Conservation (phyloP, 768 basidiomycete genomes). For the Hemileccinum rubropunctum region DNA sequence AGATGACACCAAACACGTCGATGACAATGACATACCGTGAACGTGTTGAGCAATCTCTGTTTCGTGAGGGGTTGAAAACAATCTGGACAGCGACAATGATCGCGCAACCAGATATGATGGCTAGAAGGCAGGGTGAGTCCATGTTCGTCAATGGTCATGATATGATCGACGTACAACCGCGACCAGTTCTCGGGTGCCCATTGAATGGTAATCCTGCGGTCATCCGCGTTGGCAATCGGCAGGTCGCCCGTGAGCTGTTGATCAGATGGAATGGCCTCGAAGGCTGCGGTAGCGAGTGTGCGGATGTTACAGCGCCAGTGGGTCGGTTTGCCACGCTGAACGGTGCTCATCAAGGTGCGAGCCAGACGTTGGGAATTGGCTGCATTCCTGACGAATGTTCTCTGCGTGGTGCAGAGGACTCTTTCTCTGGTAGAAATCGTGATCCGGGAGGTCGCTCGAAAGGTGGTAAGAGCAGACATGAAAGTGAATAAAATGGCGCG, state of each 20-base stretch:
- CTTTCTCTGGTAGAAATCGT: no score
- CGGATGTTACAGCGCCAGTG: no score
- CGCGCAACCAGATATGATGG: slow-evolving; percentile 88
- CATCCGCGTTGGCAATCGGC: slow-evolving; percentile 55
- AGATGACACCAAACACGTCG: not conserved
- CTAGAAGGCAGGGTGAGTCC: slow-evolving; percentile 40
- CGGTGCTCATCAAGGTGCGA: not conserved
- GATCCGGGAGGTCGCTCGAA: no score
- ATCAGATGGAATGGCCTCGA: slow-evolving; percentile 20
- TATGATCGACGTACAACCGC: slow-evolving; percentile 58
- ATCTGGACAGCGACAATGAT: slow-evolving; percentile 85
- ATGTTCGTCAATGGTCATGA: not conserved
- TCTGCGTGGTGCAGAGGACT: no score
- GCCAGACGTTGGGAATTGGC: no score
- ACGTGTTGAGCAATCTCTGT: slow-evolving; percentile 86
- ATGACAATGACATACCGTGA: slow-evolving; percentile 50
- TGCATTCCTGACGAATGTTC: no score
- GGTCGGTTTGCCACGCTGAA: not conserved
- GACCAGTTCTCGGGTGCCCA: slow-evolving; percentile 76
- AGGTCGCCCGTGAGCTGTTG: slow-evolving; percentile 32
- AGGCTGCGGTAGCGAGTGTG: not conserved
- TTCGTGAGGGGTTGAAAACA: slow-evolving; percentile 90
- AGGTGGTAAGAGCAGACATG: no score
- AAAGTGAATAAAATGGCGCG: no score
- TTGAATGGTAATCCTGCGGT: slow-evolving; percentile 60